A percentile compares a stretch with the other conserved stretches of the same genome.
Conservation (phyloP, 352 stramenopile genomes). For the Globisporangium paddicum region DNA sequence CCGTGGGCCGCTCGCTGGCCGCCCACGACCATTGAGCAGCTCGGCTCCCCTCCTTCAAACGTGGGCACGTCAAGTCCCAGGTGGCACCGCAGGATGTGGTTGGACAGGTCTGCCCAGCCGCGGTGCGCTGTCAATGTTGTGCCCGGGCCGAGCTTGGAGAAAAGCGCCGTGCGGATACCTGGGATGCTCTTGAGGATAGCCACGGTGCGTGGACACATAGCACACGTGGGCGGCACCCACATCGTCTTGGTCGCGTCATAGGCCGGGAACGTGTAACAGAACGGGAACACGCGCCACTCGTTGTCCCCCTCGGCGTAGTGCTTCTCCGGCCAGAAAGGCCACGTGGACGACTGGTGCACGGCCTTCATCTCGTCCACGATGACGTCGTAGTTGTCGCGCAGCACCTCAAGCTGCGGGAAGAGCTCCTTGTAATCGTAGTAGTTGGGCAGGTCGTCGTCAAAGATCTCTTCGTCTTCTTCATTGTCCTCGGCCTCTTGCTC, state of each 20-base stretch:
- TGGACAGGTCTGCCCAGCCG: slow-evolving; percentile 87
- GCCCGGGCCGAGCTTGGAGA: slow-evolving; percentile 83
- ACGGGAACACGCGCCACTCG: slow-evolving; percentile 86
- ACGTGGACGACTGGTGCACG: slow-evolving; percentile 50
- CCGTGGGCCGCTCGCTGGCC: slow-evolving; percentile 63
- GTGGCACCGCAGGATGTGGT: slow-evolving; percentile 86
- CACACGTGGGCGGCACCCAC: slow-evolving; percentile 76
- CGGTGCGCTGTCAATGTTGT: slow-evolving; percentile 69
- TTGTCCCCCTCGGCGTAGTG: slow-evolving; percentile 71
- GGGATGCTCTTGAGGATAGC: slow-evolving; percentile 60
- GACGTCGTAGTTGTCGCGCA: slow-evolving; percentile 62
- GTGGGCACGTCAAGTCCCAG: slow-evolving; percentile 64
- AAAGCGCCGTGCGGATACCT: slow-evolving; percentile 80
- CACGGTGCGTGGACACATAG: slow-evolving; percentile 75
- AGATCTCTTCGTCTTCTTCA: slow-evolving; percentile 49
- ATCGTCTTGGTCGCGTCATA: slow-evolving; percentile 78
- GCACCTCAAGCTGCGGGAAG: slow-evolving; percentile 71
- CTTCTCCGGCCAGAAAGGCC: slow-evolving; percentile 85
- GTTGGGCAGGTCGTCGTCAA: slow-evolving; percentile 66
- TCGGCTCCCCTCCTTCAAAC: slow-evolving; percentile 42
- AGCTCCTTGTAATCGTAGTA: slow-evolving; percentile 73
- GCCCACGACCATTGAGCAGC: slow-evolving; percentile 77
- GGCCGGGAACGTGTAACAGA: slow-evolving; percentile 89
- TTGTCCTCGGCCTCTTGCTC: slow-evolving; percentile 27
- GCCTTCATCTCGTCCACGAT: slow-evolving; percentile 78